These are phyloP conservation scores for Trichoderma afroharzianum DNA, from an alignment of 2,329 filamentous ascomycete genomes.

Conservation along the genomic window DNA sequence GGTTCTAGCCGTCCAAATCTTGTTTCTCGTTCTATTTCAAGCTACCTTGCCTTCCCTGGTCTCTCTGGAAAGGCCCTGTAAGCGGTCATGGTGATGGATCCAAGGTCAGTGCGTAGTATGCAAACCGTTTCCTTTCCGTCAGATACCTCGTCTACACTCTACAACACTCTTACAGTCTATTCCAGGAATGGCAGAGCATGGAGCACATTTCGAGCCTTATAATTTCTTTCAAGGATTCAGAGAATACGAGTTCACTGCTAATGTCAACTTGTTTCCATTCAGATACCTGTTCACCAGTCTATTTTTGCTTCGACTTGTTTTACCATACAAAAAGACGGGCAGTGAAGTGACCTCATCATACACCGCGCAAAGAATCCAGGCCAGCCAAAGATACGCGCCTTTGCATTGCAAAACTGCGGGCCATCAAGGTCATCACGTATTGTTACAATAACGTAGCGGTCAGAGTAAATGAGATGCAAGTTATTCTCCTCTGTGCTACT, in stretches of 20 bases:
- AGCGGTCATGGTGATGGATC: neutral
- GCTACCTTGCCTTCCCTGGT: neutral
- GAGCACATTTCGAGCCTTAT: neutral
- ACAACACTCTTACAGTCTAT: neutral
- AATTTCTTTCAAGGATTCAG: neutral
- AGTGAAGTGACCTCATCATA: neutral
- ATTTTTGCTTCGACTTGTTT: neutral
- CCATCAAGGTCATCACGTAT: neutral
- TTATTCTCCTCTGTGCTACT: constrained; percentile 5
- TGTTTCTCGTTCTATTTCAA: neutral
- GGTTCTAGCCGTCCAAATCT: neutral
- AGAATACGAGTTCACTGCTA: neutral
- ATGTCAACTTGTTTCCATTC: neutral
- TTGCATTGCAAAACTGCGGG: neutral
- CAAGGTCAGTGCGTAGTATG: neutral
- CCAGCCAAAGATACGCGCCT: neutral
- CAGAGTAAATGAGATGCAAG: neutral
- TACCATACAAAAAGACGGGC: neutral
- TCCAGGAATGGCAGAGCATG: neutral
- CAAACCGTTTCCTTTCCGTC: neutral
- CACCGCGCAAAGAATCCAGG: neutral
- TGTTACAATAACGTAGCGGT: constrained; percentile 11
- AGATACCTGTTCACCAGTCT: neutral
- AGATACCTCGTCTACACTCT: neutral
- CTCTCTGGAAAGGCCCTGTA: neutral